Evolutionary conservation across 2,329 filamentous ascomycete genomes (phyloP), one percentile per base, ranked within the genome.

Genomic region (Sclerotinia subarctica): DNA sequence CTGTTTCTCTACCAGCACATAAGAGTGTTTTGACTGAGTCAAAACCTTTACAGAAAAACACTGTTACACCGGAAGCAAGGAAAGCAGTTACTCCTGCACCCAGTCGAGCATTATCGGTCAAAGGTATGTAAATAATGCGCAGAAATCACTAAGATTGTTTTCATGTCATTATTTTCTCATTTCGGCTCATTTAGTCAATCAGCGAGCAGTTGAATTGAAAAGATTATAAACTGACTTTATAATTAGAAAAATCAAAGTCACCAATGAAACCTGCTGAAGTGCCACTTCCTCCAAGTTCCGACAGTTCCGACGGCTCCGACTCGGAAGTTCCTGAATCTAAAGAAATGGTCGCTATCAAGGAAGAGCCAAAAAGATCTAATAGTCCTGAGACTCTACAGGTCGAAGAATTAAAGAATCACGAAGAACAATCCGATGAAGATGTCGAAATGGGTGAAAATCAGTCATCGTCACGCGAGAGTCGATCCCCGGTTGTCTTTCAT

Each of bases 401-500:
- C 6, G 65, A 53, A 26, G 26, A 32, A 19, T 1, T 54, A 21
- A 49, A 67, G 3, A 21, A 24, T 21, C 11, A 3, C 24, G 51
- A 66, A 21, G 29, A 35, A 7, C 53, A 57, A 47, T 69, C 64
- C 4, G 67, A 72, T 10, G 69, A 67, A 8, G 62, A 70, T 63
- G 10, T 63, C 11, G 70, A 71, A 44, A 69, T 65, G 35, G 69
- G 72, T 32, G 73, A 73, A 42, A 69, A 72, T 15, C 71, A 71
- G 13, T 73, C 72, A 15, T 73, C 73, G 5, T 67, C 54, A 13
- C 71, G 74, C 0, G 74, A 76, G 35, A 76, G 74, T 68, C 74
- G 75, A 54, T 76, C 75, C 29, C 75, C 75, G 24, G 69, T 76
- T 29, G 67, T 71, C 17, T 75, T 75, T 70, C 54, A 63, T 52